Percentiles rank a stretch among this genome's conserved stretches.
Evolutionary conservation across 2,329 filamentous ascomycete genomes (phyloP).

Genomic region (Epichloe typhina): DNA sequence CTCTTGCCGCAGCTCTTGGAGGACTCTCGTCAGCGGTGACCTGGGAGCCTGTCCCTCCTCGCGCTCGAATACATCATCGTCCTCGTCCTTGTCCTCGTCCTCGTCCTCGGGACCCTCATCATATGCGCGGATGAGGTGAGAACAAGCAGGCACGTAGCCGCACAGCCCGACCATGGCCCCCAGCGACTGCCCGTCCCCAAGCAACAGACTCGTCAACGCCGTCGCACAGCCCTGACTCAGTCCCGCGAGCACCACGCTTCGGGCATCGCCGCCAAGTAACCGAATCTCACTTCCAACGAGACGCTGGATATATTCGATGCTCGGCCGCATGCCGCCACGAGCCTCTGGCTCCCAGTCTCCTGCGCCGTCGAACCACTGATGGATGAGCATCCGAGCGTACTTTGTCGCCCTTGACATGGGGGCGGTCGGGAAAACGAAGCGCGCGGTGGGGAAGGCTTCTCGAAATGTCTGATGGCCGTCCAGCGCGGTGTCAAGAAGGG

Average conservation of each 20-base stretch:
- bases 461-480: conserved; percentile 13
- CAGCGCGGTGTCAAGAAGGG: conserved; percentile 21
- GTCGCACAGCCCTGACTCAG: conserved; percentile 42
- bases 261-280: conserved; percentile 19
- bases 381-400: conserved; percentile 19
- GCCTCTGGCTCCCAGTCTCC: conserved; percentile 21
- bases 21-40: conserved; percentile 9
- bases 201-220: conserved; percentile 26
- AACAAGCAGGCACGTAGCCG: conserved; percentile 31
- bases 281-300: conserved; percentile 24
- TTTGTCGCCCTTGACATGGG: conserved; percentile 19
- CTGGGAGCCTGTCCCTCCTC: conserved; percentile 3
- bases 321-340: conserved; percentile 26
- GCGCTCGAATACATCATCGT: conserved; percentile 11
- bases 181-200: conserved; percentile 27
- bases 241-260: conserved; percentile 33
- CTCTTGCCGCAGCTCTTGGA: conserved; percentile 16
- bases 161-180: conserved; percentile 30
- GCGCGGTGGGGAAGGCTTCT: conserved; percentile 26
- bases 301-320: conserved; percentile 23
- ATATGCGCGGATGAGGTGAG: conserved; percentile 14
- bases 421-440: conserved; percentile 39
- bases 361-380: conserved; percentile 24
- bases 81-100: conserved; percentile 6
- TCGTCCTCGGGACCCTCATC: conserved; percentile 2